Evolutionary conservation across 768 basidiomycete genomes (phyloP), one percentile per base, ranked within the genome.

Genomic region (Lentinula raphanica): DNA sequence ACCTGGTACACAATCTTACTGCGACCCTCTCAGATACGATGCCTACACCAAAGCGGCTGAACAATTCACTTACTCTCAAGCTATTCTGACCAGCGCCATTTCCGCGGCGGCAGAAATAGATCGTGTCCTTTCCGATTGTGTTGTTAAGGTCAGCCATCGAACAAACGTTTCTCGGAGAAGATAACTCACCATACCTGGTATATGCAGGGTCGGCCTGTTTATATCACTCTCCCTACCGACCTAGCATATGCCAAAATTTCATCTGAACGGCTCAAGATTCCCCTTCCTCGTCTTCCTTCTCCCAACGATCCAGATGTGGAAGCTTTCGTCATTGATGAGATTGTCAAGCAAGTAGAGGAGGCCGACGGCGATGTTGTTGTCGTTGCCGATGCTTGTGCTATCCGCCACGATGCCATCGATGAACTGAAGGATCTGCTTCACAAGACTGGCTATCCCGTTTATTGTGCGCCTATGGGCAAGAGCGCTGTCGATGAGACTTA

Each of bases 161-260:
- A 17, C 39, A 25, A 27, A 40, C 19, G 4, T 8, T 54, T 15
- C 15, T 15, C 2, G 40, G 44, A 2, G 60, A 36, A 12, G 55
- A 40, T 8, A 39, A 27, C 38, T 50, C 1, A 44, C 27, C 28
- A 36, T 28, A 25, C 45, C 13, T n/a, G n/a, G n/a, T n/a, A n/a
- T n/a, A 49, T 21, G 38, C 42, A 91, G 82, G 88, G 87, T 28
- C 85, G 92, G 19, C 95, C 95, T 0, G 91, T 90, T 31, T 98
- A 98, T 67, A 72, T 98, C 39, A 82, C 87, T 35, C 76, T 98
- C 11, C 95, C 93, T 0, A 94, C 87, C 5, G 90, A 98, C 68
- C 74, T 96, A 54, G 87, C 88, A 3, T 78, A 81, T 65, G 72
- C 77, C 54, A 82, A 86, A 66, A 85, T 94, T 17, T 80, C 91